Evolutionary conservation across 148 eudicot species (phyloP), one percentile per base, ranked within the genome.

Genomic region (Silene conica): DNA sequence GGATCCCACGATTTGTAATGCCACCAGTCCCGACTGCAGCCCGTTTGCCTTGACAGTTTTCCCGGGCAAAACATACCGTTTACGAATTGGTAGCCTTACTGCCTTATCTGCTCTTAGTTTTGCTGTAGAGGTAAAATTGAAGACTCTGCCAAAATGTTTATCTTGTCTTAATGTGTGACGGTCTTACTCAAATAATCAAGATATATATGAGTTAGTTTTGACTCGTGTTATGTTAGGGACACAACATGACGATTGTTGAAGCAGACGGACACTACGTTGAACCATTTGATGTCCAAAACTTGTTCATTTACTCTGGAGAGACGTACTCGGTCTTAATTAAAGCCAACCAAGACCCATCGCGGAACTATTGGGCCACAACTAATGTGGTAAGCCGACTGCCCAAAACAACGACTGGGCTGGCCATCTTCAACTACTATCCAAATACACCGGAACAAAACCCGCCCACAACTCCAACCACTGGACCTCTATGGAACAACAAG

Each of bases 231-330:
- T 26, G 9, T 45, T 80, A 79, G 98, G 41, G 92, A 21, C 97
- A 93, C 66, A 91, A 84, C 67, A 85, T 93, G 96, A 93, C 98
- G 0, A 85, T 93, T 0, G 92, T 93, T 9, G 94, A 90, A 71
- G 88, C 94, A 9, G 94, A 93, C 63, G 96, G 98, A 3, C 83
- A 85, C 71, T 78, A 85, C 26, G 92, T 93, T 0, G 91, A 93
- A 57, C 98, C 96, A 56, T 89, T 93, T 70, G 86, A 76, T 0
- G 89, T 89, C 2, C 74, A 86, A 46, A 93, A 87, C 76, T 75
- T 93, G 3, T 93, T 86, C 80, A 86, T 93, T 52, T 93, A 93
- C 81, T 90, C 94, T 0, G 98, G 98, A 3, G 98, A 93, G 78
- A 88, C 96, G 0, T 93, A 93, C 74, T 93, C 96, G 0, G 98